Evolutionary conservation across 2,329 filamentous ascomycete genomes (phyloP).

Genomic region (Xylariaceae sp.): DNA sequence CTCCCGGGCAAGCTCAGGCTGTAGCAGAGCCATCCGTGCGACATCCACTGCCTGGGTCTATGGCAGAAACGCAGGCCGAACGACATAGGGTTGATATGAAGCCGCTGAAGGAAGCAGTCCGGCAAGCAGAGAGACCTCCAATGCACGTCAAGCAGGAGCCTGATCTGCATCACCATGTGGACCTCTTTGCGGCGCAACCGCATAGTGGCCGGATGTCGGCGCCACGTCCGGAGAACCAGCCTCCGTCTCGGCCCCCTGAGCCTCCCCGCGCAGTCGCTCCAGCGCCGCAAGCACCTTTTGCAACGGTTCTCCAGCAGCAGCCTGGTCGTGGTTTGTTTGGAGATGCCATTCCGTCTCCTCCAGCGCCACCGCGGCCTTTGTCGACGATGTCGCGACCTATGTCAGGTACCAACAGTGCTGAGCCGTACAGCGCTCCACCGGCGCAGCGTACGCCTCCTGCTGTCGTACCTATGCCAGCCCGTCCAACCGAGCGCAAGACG

Average conservation of each 20-base stretch:
- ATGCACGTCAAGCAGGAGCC: constrained; percentile 44
- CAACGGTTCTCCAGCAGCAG: constrained; percentile 32
- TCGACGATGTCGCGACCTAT: constrained; percentile 22
- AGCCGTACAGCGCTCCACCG: constrained; percentile 27
- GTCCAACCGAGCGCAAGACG: constrained; percentile 47
- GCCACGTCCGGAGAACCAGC: constrained; percentile 32
- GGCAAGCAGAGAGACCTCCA: constrained; percentile 22
- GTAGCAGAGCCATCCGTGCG: constrained; percentile 21
- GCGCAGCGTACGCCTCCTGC: constrained; percentile 31
- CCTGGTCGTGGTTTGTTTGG: constrained; percentile 32
- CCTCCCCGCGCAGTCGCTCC: constrained; percentile 31
- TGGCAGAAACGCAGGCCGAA: constrained; percentile 23
- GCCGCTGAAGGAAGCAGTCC: constrained; percentile 22
- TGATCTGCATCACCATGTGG: constrained; percentile 38
- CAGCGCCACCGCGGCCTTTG: constrained; percentile 29
- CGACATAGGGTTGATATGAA: constrained; percentile 25
- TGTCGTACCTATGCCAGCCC: constrained; percentile 31
- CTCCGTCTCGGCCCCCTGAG: constrained; percentile 35
- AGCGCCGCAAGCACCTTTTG: constrained; percentile 26
- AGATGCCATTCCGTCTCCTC: constrained; percentile 33
- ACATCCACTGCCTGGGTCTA: constrained; percentile 23
- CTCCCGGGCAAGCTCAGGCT: constrained; percentile 17
- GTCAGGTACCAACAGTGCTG: constrained; percentile 20
- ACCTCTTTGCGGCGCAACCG: constrained; percentile 33
- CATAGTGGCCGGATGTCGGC: constrained; percentile 31